Conservation (phyloP, 2,329 filamentous ascomycete species). For the Colletotrichum sp. region DNA sequence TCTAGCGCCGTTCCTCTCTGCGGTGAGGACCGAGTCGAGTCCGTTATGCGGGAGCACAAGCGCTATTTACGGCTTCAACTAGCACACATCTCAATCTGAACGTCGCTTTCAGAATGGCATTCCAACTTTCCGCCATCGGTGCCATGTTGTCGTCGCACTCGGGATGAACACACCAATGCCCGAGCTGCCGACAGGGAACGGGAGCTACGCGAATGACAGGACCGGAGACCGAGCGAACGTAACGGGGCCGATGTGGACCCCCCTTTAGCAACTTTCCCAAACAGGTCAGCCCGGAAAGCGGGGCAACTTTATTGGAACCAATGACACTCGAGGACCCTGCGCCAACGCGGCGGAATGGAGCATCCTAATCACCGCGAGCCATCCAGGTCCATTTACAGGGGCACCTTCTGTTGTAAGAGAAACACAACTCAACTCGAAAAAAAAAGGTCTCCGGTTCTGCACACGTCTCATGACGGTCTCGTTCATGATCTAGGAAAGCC, state of each 20-base stretch:
- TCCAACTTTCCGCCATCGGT: neutral
- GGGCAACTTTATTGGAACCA: neutral
- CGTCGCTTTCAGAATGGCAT: neutral
- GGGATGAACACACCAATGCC: neutral
- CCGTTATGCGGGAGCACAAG: neutral
- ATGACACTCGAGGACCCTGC: conserved; percentile 3
- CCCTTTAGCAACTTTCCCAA: neutral
- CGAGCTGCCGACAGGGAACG: neutral
- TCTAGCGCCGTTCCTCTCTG: neutral
- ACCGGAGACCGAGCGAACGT: neutral
- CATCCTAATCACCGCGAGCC: neutral
- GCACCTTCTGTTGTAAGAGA: neutral
- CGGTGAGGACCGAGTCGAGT: neutral
- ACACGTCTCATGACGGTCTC: neutral
- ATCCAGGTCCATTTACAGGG: conserved; percentile 3
- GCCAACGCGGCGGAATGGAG: neutral
- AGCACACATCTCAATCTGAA: neutral
- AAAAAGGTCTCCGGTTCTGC: neutral
- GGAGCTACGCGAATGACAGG: neutral
- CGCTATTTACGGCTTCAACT: neutral
- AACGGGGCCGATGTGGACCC: neutral
- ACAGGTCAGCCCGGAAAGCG: neutral
- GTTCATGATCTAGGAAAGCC: neutral
- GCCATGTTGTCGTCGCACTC: neutral
- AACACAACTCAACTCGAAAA: neutral